A percentile compares a stretch with the other conserved stretches of the same genome.
These are phyloP conservation scores for Xylaria curta DNA, from an alignment of 495 filamentous ascomycete genomes.

Conservation along the genomic window DNA sequence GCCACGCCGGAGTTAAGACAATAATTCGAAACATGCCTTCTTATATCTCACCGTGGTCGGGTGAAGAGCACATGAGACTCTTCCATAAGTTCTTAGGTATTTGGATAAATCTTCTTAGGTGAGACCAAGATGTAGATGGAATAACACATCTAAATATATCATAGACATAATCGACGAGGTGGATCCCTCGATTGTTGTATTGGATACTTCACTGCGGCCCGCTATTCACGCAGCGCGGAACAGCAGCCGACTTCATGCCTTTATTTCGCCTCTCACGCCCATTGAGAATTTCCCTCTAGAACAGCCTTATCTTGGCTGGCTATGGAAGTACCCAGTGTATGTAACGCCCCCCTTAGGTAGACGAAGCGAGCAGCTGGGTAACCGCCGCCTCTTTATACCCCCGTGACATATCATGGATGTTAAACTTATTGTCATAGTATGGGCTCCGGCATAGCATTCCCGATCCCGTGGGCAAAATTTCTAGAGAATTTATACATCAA, in stretches of 20 bases:
- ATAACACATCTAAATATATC: not conserved
- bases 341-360: not conserved
- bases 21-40: conserved; percentile 16
- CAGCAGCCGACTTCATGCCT: conserved; percentile 22
- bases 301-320: conserved; percentile 39
- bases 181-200: conserved; percentile 46
- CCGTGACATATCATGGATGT: no score
- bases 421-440: conserved; percentile 34
- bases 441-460: conserved; percentile 55
- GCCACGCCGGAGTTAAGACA: conserved; percentile 3
- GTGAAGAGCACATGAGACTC: conserved; percentile 47
- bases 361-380: not conserved
- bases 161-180: conserved; percentile 46
- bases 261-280: conserved; percentile 47
- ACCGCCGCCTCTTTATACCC: not conserved
- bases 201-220: conserved; percentile 51
- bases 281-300: conserved; percentile 47
- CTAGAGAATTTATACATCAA: conserved; percentile 51
- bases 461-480: conserved; percentile 49
- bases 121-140: not conserved
- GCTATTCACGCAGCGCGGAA: conserved; percentile 49
- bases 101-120: not conserved
- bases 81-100: conserved; percentile 39
- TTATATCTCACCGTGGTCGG: conserved; percentile 42
- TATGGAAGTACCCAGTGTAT: conserved; percentile 34